Percentiles rank a stretch among this genome's conserved stretches.
phyloP scores from a whole-genome alignment of 1,139 yeast species.

The Trichomonascaceae sp. region DNA sequence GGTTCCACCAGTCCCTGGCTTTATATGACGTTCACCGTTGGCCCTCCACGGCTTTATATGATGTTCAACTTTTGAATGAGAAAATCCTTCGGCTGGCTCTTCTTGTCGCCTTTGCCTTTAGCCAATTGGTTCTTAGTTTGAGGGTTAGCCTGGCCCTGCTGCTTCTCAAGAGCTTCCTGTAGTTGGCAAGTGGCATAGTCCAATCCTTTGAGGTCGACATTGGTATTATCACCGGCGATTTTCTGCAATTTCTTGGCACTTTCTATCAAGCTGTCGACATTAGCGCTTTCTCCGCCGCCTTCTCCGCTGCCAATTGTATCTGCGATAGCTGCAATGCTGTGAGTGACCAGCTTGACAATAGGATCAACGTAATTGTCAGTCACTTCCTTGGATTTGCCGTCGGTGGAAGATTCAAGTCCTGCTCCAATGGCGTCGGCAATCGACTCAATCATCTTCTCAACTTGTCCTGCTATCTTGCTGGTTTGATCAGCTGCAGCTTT shows the following conservation, averaged over 20 bases:
- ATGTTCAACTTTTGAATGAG: neutral
- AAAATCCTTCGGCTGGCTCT: neutral
- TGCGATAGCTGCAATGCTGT: slow-evolving; percentile 13
- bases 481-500: neutral
- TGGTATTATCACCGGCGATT: neutral
- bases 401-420: neutral
- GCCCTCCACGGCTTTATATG: neutral
- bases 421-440: neutral
- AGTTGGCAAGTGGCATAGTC: neutral
- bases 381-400: slow-evolving; percentile 7
- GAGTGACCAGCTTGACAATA: slow-evolving; percentile 15
- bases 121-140: neutral
- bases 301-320: slow-evolving; percentile 12
- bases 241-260: slow-evolving; percentile 1
- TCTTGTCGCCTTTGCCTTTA: neutral
- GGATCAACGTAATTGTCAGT: slow-evolving; percentile 15
- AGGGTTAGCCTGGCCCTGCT: neutral
- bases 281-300: slow-evolving; percentile 10
- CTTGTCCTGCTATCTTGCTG: neutral
- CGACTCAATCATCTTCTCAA: neutral
- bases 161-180: neutral
- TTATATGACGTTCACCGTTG: too few species aligned
- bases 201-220: neutral
- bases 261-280: slow-evolving; percentile 1
- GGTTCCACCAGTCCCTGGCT: too few species aligned